These are phyloP conservation scores for Kodamaea hsintzibuensis DNA, from an alignment of 805 yeast species.

Conservation along the genomic window DNA sequence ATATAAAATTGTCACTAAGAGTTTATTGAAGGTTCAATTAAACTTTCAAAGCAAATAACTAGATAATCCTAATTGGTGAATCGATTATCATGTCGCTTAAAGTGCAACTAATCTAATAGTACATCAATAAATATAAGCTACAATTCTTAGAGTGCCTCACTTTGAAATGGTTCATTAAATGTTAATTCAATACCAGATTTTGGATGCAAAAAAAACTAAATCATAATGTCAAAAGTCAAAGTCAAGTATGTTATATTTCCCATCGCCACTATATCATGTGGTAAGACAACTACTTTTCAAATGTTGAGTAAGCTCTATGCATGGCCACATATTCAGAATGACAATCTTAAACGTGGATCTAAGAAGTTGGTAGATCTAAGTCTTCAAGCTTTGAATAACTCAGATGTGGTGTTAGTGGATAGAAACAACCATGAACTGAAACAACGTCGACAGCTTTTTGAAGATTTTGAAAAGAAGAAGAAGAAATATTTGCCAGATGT, in stretches of 20 bases:
- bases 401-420: slow-evolving; percentile 70
- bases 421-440: slow-evolving; percentile 72
- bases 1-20: no score
- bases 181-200: no score
- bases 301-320: slow-evolving; percentile 52
- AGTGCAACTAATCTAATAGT: no score
- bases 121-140: no score
- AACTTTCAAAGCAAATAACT: no score
- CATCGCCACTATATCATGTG: slow-evolving; percentile 90
- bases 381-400: background rate
- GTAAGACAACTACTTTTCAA: slow-evolving; percentile 79
- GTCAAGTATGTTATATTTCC: slow-evolving; percentile 71
- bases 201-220: background rate
- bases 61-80: no score
- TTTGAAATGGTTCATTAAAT: no score
- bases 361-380: slow-evolving; percentile 31
- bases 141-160: no score
- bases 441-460: slow-evolving; percentile 45
- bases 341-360: slow-evolving; percentile 53
- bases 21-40: no score
- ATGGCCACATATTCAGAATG: slow-evolving; percentile 85
- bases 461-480: slow-evolving; percentile 13
- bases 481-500: slow-evolving; percentile 8
- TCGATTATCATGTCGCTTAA: no score
- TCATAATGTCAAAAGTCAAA: background rate